Evolutionary conservation across 192 early-diverging fungal genomes (phyloP).

Genomic region (Podila minutissima): DNA sequence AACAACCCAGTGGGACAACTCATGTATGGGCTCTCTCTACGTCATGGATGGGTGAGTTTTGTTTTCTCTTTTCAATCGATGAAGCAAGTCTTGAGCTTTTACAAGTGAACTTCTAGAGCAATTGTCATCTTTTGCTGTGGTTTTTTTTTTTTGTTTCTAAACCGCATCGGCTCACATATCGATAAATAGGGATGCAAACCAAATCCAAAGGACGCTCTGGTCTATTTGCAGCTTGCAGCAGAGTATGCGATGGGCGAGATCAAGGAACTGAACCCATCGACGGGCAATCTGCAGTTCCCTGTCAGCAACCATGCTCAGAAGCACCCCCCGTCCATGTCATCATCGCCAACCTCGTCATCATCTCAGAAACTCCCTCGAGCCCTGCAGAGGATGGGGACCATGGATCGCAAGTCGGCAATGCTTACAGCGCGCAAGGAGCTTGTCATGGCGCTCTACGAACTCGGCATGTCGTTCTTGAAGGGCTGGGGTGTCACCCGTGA

Average conservation of each 20-base stretch:
- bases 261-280: slow-evolving; percentile 57
- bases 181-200: slow-evolving; percentile 65
- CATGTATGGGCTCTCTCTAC: slow-evolving; percentile 79
- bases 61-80: neutral
- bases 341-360: slow-evolving; percentile 4
- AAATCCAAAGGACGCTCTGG: slow-evolving; percentile 74
- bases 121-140: too few species aligned
- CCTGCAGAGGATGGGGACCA: slow-evolving; percentile 38
- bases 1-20: slow-evolving; percentile 79
- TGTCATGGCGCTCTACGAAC: slow-evolving; percentile 85
- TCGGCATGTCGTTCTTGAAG: slow-evolving; percentile 74
- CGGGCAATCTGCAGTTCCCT: neutral
- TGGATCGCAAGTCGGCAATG: slow-evolving; percentile 40
- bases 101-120: too few species aligned
- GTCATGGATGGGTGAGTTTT: slow-evolving; percentile 81
- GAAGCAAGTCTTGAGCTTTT: neutral
- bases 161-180: too few species aligned
- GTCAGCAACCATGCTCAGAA: neutral
- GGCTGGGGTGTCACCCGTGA: slow-evolving; percentile 85
- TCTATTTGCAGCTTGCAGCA: slow-evolving; percentile 78
- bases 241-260: slow-evolving; percentile 70
- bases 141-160: too few species aligned
- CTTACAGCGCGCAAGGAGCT: slow-evolving; percentile 68
- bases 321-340: neutral
- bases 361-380: slow-evolving; percentile 4